phyloP scores from a whole-genome alignment of 1,139 yeast species.

The Taiozyma sp. region DNA sequence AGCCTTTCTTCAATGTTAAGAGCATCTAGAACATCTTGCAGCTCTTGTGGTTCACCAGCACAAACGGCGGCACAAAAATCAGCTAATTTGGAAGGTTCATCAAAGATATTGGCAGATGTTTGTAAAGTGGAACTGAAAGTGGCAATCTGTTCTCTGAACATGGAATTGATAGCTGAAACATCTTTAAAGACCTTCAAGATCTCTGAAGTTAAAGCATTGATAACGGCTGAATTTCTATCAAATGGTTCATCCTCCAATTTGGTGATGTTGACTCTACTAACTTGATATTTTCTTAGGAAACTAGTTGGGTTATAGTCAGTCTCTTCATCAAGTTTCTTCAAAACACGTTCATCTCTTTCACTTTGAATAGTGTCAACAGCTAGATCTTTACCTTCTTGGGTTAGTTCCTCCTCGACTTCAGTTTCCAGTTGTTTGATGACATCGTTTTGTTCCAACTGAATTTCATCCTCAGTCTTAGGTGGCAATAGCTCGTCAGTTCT shows the following conservation, averaged over 20 bases:
- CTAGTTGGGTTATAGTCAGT: constrained; percentile 51
- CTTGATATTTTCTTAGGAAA: constrained; percentile 59
- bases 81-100: constrained; percentile 69
- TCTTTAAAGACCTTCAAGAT: constrained; percentile 61
- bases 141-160: constrained; percentile 64
- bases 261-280: constrained; percentile 66
- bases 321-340: constrained; percentile 30
- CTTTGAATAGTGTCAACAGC: constrained; percentile 19
- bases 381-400: constrained; percentile 23
- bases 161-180: constrained; percentile 52
- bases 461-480: constrained; percentile 37
- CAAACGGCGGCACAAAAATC: constrained; percentile 78
- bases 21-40: constrained; percentile 70
- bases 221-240: constrained; percentile 70
- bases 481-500: constrained; percentile 64
- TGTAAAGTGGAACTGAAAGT: constrained; percentile 68
- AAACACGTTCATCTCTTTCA: constrained; percentile 29
- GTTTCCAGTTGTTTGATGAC: constrained; percentile 19
- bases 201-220: constrained; percentile 69
- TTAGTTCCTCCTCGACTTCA: constrained; percentile 22
- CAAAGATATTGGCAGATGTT: constrained; percentile 62
- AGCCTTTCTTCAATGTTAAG: constrained; percentile 71
- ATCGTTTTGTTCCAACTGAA: constrained; percentile 20
- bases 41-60: constrained; percentile 60
- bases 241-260: constrained; percentile 72